Base-by-base conservation (phyloP, 192 early-diverging fungal genomes). In the Entomortierella beljakovae region DNA sequence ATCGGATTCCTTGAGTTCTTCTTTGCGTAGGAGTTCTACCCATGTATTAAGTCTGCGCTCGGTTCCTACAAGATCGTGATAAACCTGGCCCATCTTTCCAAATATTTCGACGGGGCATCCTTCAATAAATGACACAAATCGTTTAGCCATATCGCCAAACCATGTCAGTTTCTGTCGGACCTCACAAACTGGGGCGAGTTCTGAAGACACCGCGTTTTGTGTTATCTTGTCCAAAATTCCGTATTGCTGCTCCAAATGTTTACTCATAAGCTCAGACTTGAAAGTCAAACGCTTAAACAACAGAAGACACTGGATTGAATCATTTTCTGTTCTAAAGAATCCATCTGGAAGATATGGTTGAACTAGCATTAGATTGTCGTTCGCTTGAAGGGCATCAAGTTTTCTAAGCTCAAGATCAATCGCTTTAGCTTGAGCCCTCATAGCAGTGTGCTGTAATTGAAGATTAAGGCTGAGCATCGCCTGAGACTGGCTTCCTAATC, bases 351-450 rank as follows among this genome's bases (percentile, higher is more conserved):
- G 75, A 68, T 94, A 98, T 15, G 93, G 88, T 86, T 85, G 76
- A 16, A 89, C 84, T 53, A 84, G 73, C 37, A 82, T 84, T 37
- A 95, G 58, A 46, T 94, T 90, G 74, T 94, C 91, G 1, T 84
- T 85, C 1, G 94, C 95, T 80, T 98, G 96, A 6, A 86, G 80
- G 25, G 92, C 94, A 20, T 98, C 96, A 22, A 98, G 80, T 48
- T 93, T 92, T 15, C 93, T 89, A 59, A 98, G 82, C 62, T 97
- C 96, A 38, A 97, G 81, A 81, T 98, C 97, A 40, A 98, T 91
- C 16, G 93, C 88, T 82, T 94, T 95, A 23, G 95, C 93, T 68
- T 95, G 91, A 5, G 93, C 89, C 74, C 95, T 95, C 79, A 91
- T 87, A 11, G 88, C 89, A 0, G 94, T 90, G 18, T 88, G 88